Evolutionary conservation across 164 flowering plant genomes (phyloP), one percentile per base, ranked within the genome.

Genomic region (Stephania japonica): DNA sequence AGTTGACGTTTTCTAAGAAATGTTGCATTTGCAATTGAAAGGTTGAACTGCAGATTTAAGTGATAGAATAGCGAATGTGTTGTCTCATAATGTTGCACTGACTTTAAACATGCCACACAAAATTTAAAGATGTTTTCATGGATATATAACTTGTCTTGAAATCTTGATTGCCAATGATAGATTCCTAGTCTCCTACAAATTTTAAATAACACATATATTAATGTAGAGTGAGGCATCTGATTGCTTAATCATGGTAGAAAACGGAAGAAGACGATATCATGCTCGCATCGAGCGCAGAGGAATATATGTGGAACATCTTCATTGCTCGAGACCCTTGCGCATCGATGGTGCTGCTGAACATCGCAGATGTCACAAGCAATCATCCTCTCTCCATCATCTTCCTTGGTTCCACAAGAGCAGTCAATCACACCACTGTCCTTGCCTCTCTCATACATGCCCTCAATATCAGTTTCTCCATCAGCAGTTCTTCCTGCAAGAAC

Each of bases 301-400:
- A 88, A 93, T 72, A 95, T 88, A 42, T 66, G 78, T 0, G 99
- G 94, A 70, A 87, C 71, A 67, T 86, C 87, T 56, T 87, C 89
- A 70, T 83, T 79, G 0, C 87, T 56, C n/a, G 63, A 85, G 5
- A 91, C 81, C 32, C 78, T 65, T 66, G 83, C 91, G 78, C 99
- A 95, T 11, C 93, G 79, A 1, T 84, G 88, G 69, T 95, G 99
- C 71, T 91, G 96, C 91, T 92, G 84, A 67, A 87, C 90, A 69
- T 91, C 97, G 71, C 99, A 95, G 19, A 93, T 86, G 75, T 93
- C 98, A 72, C 99, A 95, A 0, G 83, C 74, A 5, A 93, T 80
- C 93, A 90, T 84, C 75, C 88, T 47, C 50, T 95, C 98, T 0
- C 99, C 99, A 74, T 95, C 98, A 50, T 95, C 97, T 9, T 84